A percentile compares a stretch with the other conserved stretches of the same genome.
Conservation (phyloP, 495 filamentous ascomycete genomes). For the Schizothecium vesticola region DNA sequence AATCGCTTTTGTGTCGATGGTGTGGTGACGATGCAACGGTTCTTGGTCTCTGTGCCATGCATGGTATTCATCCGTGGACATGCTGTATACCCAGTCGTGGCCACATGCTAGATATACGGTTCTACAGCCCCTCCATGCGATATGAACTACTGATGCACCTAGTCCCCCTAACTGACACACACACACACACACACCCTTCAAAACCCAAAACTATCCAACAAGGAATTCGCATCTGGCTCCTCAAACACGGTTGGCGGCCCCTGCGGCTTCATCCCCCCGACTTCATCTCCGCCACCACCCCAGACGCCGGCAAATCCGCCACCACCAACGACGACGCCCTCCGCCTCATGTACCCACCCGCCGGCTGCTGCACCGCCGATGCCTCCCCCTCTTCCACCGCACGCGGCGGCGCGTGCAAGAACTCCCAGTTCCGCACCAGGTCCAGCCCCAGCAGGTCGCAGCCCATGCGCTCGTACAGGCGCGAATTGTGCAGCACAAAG, state of each 20-base stretch:
- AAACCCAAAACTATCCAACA: slow-evolving; percentile 78
- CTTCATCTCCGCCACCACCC: slow-evolving; percentile 30
- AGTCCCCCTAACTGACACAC: no score
- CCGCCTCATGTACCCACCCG: slow-evolving; percentile 50
- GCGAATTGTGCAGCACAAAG: slow-evolving; percentile 83
- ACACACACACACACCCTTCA: no score
- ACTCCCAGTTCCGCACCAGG: slow-evolving; percentile 82
- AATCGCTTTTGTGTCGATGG: neutral
- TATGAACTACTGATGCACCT: neutral
- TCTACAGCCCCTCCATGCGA: neutral
- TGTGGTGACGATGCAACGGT: neutral
- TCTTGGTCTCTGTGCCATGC: neutral
- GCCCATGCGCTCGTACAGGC: slow-evolving; percentile 90
- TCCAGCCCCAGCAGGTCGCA: slow-evolving; percentile 91
- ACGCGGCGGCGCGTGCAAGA: slow-evolving; percentile 51
- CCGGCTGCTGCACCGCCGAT: slow-evolving; percentile 63
- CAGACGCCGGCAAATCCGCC: slow-evolving; percentile 58
- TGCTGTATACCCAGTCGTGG: neutral
- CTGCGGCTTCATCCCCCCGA: slow-evolving; percentile 48
- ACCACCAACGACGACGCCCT: slow-evolving; percentile 58
- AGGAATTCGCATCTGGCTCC: slow-evolving; percentile 80
- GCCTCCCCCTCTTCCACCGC: slow-evolving; percentile 34
- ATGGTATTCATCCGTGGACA: no score
- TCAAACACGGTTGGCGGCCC: slow-evolving; percentile 76
- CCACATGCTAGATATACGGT: neutral